Evolutionary conservation across 768 basidiomycete genomes (phyloP).

Genomic region (Suillus hirtellus): DNA sequence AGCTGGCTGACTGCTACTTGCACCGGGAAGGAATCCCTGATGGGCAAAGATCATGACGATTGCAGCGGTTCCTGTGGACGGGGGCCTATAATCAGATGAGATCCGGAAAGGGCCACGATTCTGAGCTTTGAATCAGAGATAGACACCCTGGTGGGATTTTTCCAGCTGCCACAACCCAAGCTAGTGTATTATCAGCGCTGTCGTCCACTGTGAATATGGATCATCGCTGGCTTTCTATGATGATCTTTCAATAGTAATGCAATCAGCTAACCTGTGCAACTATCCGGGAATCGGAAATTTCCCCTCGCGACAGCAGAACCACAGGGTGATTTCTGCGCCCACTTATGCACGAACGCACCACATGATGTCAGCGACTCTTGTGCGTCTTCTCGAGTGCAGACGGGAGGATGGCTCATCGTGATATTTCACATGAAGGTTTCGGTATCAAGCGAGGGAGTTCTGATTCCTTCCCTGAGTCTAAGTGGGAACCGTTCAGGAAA

Average conservation of each 20-base stretch:
- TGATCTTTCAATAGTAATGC: background rate
- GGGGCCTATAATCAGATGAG: background rate
- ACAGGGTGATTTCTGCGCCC: background rate
- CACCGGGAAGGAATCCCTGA: background rate
- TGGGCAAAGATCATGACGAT: background rate
- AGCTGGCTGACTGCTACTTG: background rate
- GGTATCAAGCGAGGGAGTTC: background rate
- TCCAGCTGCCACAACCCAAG: background rate
- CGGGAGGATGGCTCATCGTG: background rate
- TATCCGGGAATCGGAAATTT: background rate
- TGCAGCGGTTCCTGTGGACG: background rate
- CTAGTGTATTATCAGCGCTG: background rate
- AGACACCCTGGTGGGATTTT: constrained; percentile 2
- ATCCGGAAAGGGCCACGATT: background rate
- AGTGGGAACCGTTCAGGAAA: background rate
- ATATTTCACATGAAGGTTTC: background rate
- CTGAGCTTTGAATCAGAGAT: background rate
- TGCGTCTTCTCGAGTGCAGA: background rate
- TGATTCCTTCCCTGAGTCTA: background rate
- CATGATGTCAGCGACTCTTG: too few species aligned
- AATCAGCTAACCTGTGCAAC: background rate
- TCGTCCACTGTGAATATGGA: background rate
- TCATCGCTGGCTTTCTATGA: background rate
- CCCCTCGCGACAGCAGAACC: background rate
- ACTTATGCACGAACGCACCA: background rate